Percentiles rank a stretch among this genome's conserved stretches.
These are phyloP conservation scores for Penicillium bialowiezense DNA, from an alignment of 495 filamentous ascomycete species.

Conservation along the genomic window DNA sequence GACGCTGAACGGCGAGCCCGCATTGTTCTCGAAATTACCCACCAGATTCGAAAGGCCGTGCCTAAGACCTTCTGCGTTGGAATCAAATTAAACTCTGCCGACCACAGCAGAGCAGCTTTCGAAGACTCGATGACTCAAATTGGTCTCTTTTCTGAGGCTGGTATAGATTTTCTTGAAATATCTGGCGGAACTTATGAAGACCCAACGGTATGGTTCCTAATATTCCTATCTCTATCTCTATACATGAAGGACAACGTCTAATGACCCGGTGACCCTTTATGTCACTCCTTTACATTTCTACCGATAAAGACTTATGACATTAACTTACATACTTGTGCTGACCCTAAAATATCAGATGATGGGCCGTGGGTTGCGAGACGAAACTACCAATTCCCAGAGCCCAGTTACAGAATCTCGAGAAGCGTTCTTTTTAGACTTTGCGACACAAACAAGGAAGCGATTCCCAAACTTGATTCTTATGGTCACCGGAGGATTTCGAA, in stretches of 20 bases:
- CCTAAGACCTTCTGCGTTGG: background rate
- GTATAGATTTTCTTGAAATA: conserved; percentile 7
- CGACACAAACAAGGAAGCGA: background rate
- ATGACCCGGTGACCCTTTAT: too few species aligned
- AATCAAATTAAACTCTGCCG: background rate
- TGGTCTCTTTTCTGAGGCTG: background rate
- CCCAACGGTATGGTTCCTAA: conserved; percentile 1
- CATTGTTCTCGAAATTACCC: conserved; percentile 27
- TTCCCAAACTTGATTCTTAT: background rate
- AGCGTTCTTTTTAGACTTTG: background rate
- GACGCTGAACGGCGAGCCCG: conserved; percentile 19
- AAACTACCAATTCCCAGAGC: background rate
- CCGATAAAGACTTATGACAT: too few species aligned
- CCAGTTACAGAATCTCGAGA: background rate
- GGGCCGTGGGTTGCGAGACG: background rate
- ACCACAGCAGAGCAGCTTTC: background rate
- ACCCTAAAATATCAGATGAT: background rate
- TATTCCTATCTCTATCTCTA: background rate
- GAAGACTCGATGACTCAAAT: background rate
- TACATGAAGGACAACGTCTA: too few species aligned
- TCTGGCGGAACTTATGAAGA: conserved; percentile 7
- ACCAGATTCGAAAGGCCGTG: background rate
- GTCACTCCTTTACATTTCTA: too few species aligned
- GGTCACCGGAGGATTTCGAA: background rate
- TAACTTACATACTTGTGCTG: too few species aligned